Base-by-base conservation (phyloP, 306 rosid genomes). In the Trichosanthes cucumerina region DNA sequence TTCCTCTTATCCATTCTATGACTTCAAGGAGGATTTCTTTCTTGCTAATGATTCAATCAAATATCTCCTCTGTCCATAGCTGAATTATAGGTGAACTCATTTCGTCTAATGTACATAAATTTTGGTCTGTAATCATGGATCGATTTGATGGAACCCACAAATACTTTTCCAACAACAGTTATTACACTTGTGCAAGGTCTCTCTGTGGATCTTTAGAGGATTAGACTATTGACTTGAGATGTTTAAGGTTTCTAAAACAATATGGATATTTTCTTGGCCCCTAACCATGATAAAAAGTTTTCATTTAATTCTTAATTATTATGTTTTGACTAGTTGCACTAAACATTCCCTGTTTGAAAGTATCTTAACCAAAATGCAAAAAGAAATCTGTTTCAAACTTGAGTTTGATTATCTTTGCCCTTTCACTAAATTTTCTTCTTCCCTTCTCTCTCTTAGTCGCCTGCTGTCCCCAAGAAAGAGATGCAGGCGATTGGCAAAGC, bases 391-490 rank as follows among this genome's bases (percentile, higher is more conserved):
- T 46, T 46, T 47, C 18, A 19, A 46, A 50, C 58, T 15, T 1
- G 9, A 21, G 41, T 74, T 44, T 31, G 44, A 77, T 82, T 34
- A 49, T 52, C 33, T 9, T 28, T 72, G 36, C 21, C 33, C 15
- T 52, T 5, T 53, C 18, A 46, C 54, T 19, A 28, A 50, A 41
- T 69, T 44, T 76, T 41, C 41, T 31, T 38, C 54, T 50, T 41
- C 81, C 56, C 76, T 53, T 72, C 47, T 88, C 6, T 62, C 80
- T 75, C 80, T 70, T 59, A 86, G 90, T 81, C 91, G 31, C 77
- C 69, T 12, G 54, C 34, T 78, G 87, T 66, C 56, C 69, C 81
- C 82, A 65, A 81, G 82, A 88, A 81, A 84, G 83, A 84, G 84
- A 83, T 84, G 78, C 56, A 79, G 31, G 80, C 85, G 11, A 78